Evolutionary conservation across 2,329 filamentous ascomycete species (phyloP), one percentile per base, ranked within the genome.

Genomic region (Immersiporthe knoxdaviesiana): DNA sequence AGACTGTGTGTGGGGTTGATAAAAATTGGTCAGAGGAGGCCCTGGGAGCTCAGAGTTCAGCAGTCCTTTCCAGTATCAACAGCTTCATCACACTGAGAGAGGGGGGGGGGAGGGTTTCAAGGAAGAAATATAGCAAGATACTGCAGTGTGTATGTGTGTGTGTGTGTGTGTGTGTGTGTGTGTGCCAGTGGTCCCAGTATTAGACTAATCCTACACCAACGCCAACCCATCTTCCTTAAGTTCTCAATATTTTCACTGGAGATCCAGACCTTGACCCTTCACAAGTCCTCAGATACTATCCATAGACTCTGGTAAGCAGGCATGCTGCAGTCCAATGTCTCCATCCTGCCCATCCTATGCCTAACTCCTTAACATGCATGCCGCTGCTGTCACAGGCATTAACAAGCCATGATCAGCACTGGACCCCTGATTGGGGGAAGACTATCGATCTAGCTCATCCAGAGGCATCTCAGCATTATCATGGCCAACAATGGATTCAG

Each of bases 401-500:
- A 30, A 6, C 52, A 30, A 32, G 27, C 52, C 8, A 56, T 30
- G 24, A 56, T 35, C 8, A 16, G 6, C 52, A 32, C 27, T n/a
- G n/a, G n/a, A n/a, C 58, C 4, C 10, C 16, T 60, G 58, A 21
- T 16, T 30, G 32, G 37, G 7, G 30, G 24, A n/a, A 16, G 7
- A 10, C 76, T 85, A 89, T 78, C 84, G 84, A 79, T 93, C 92
- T 77, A 96, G 83, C 81, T 95, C 92, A 76, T 93, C 90, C 71
- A 92, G 87, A 16, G 91, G 89, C 75, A 94, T 85, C 75, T 94
- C 91, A 52, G 89, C 88, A 63, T 60, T 69, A 76, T 94, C 92
- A 74, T 90, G 91, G 72, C 90, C 90, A 47, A 95, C 91, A 77
- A 96, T 94, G 1, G 92, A 88, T 76, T 93, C 91, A 4, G 92